phyloP scores from a whole-genome alignment of 768 basidiomycete species.

The Royoungia palumana region DNA sequence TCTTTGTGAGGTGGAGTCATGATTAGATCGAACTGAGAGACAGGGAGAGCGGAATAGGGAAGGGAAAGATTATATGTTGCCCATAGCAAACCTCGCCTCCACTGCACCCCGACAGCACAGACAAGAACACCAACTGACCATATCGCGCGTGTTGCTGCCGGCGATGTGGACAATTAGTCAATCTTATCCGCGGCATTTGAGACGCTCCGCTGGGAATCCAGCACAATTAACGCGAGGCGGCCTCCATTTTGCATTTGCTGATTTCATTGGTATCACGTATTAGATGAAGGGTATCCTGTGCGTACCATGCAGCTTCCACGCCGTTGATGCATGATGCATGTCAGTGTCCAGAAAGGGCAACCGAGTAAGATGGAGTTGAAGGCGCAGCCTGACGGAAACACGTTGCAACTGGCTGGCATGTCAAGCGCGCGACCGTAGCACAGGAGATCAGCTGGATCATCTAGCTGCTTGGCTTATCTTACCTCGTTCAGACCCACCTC shows the following conservation, averaged over 20 bases:
- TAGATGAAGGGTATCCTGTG: slow-evolving; percentile 11
- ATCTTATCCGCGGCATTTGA: slow-evolving; percentile 8
- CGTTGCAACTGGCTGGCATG: slow-evolving; percentile 19
- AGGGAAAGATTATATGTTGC: slow-evolving; percentile 20
- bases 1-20: slow-evolving; percentile 21
- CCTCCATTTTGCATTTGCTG: slow-evolving; percentile 4
- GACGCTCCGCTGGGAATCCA: slow-evolving; percentile 1
- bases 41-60: neutral
- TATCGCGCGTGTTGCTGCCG: slow-evolving; percentile 9
- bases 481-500: slow-evolving; percentile 10
- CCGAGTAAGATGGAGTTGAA: slow-evolving; percentile 19
- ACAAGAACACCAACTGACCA: slow-evolving; percentile 2
- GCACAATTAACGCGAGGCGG: slow-evolving; percentile 10
- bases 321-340: slow-evolving; percentile 1
- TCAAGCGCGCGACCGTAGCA: slow-evolving; percentile 4
- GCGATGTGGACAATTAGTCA: slow-evolving; percentile 22
- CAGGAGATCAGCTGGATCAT: slow-evolving; percentile 11
- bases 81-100: slow-evolving; percentile 20
- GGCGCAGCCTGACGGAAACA: slow-evolving; percentile 22
- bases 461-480: neutral
- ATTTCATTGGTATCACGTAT: neutral
- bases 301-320: slow-evolving; percentile 24
- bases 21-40: slow-evolving; percentile 6
- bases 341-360: slow-evolving; percentile 24
- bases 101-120: slow-evolving; percentile 21